Percentiles rank a stretch among this genome's conserved stretches.
Evolutionary conservation across 352 stramenopile species (phyloP).

Genomic region (Paralagenidium karlingii): DNA sequence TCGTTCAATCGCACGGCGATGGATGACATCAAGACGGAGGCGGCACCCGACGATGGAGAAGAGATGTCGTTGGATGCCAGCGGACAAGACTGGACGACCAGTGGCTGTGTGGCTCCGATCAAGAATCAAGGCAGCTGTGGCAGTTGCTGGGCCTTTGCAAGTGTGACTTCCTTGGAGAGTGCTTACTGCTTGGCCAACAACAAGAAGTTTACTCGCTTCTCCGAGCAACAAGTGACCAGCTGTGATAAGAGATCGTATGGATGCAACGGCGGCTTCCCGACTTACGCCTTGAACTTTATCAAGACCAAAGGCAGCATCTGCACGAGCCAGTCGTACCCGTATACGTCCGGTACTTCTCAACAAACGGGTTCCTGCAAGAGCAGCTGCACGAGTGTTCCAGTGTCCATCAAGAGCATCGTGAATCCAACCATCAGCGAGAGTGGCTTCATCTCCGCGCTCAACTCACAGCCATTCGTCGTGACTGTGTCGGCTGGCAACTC

Average conservation of each 20-base stretch:
- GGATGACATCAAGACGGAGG: neutral
- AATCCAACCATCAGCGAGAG: neutral
- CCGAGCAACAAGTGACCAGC: slow-evolving; percentile 3
- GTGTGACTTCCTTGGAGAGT: slow-evolving; percentile 5
- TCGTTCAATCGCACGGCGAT: slow-evolving; percentile 13
- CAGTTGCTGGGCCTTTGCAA: slow-evolving; percentile 8
- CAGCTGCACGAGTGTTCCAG: neutral
- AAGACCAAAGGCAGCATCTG: neutral
- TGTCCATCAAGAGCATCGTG: neutral
- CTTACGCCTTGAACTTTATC: neutral
- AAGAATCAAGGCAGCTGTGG: slow-evolving; percentile 13
- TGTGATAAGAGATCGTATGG: neutral
- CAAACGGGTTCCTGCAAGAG: neutral
- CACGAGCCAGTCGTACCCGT: neutral
- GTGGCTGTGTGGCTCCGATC: slow-evolving; percentile 9
- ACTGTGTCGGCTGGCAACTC: slow-evolving; percentile 6
- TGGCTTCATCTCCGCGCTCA: neutral
- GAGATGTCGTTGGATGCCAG: slow-evolving; percentile 2
- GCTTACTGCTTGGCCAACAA: slow-evolving; percentile 12
- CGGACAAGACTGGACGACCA: slow-evolving; percentile 5
- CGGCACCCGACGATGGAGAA: neutral
- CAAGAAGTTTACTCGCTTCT: slow-evolving; percentile 1
- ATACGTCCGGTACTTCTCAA: neutral
- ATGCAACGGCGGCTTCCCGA: slow-evolving; percentile 1
- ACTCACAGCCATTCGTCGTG: neutral